phyloP scores from a whole-genome alignment of 805 yeast species.

The Kuraishia borneana region DNA sequence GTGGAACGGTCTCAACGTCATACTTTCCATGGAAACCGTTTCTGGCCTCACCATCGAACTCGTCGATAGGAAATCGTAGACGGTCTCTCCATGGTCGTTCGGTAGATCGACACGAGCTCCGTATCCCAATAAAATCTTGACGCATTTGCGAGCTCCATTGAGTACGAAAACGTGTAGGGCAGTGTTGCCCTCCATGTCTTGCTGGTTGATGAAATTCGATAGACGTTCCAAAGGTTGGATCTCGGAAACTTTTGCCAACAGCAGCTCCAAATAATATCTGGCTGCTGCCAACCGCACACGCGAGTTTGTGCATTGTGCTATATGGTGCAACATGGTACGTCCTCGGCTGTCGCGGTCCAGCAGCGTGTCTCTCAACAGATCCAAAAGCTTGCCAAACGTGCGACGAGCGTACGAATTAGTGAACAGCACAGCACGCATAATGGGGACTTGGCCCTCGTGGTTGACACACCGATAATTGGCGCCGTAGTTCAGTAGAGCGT shows the following conservation, averaged over 20 bases:
- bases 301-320: constrained; percentile 60
- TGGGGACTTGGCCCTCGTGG: constrained; percentile 74
- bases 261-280: constrained; percentile 66
- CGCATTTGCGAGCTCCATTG: constrained; percentile 32
- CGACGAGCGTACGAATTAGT: constrained; percentile 79
- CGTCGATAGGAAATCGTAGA: constrained; percentile 21
- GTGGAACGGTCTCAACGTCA: neutral
- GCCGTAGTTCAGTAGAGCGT: constrained; percentile 63
- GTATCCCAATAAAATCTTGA: constrained; percentile 30
- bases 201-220: constrained; percentile 42
- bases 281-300: constrained; percentile 67
- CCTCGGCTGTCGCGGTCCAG: constrained; percentile 64
- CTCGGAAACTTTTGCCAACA: constrained; percentile 64
- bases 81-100: constrained; percentile 32
- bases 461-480: constrained; percentile 54
- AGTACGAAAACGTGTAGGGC: constrained; percentile 40
- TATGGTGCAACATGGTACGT: constrained; percentile 79
- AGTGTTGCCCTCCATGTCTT: constrained; percentile 47
- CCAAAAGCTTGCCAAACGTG: constrained; percentile 70
- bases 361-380: constrained; percentile 65
- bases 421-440: constrained; percentile 75
- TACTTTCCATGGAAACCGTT: neutral
- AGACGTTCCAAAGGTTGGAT: constrained; percentile 51
- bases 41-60: neutral
- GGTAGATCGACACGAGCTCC: constrained; percentile 43